A percentile compares a stretch with the other conserved stretches of the same genome.
Evolutionary conservation across 768 basidiomycete genomes (phyloP).

Genomic region (Leccinum truebloodii): DNA sequence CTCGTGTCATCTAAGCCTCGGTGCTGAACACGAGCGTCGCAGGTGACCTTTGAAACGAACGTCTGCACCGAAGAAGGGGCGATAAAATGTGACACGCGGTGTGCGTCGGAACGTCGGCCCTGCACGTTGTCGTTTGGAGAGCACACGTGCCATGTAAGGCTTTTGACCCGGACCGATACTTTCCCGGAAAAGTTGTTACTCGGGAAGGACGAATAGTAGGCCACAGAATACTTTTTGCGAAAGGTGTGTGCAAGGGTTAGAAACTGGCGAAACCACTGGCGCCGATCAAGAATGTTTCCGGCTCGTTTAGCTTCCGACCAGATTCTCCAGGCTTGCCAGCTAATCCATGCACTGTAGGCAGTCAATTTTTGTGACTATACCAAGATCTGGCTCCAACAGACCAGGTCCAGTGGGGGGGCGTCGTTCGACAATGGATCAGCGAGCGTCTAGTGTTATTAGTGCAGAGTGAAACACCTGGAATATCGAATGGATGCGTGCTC

Average conservation of each 20-base stretch:
- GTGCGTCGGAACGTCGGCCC: neutral
- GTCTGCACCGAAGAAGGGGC: neutral
- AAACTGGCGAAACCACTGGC: neutral
- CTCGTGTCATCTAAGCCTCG: neutral
- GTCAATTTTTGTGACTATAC: neutral
- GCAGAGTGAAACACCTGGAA: neutral
- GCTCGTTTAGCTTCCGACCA: neutral
- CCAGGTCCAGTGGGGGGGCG: too few species aligned
- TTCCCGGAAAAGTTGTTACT: conserved; percentile 11
- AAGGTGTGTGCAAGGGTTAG: neutral
- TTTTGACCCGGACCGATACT: conserved; percentile 2
- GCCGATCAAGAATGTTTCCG: neutral
- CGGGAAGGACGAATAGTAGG: conserved; percentile 2
- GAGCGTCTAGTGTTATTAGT: neutral
- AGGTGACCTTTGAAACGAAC: neutral
- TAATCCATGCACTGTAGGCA: neutral
- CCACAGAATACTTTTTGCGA: conserved; percentile 4
- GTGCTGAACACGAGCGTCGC: neutral
- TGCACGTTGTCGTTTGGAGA: conserved; percentile 14
- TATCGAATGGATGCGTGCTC: conserved; percentile 6
- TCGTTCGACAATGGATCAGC: neutral
- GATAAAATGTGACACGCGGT: neutral
- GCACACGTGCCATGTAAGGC: conserved; percentile 11
- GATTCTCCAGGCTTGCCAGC: neutral
- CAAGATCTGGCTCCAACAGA: neutral